Base-by-base conservation (phyloP, 2,329 filamentous ascomycete genomes). In the Fusarium compactum region DNA sequence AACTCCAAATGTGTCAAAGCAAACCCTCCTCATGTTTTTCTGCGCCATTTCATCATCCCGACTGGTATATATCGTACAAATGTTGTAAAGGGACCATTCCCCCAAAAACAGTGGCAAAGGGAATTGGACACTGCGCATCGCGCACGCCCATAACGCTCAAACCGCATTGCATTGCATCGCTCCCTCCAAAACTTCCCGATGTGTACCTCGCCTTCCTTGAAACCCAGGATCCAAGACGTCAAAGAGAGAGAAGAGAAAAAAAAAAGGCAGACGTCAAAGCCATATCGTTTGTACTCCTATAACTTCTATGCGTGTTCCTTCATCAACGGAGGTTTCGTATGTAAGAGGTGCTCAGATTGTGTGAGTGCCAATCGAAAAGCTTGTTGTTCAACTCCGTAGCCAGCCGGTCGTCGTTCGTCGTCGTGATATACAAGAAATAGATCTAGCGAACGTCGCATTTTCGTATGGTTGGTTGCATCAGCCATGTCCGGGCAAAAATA, bases 371-470 rank as follows among this genome's bases (percentile, higher is more conserved):
- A 71, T 62, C 56, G 54, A 64, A 62, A 62, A 58, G 62, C 51
- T 56, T 67, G 25, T 48, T 51, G 53, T 56, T 60, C 50, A 71
- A 59, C 45, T 55, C 59, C 44, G 55, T 70, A 58, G 56, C 67
- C 69, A 71, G 73, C 64, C 66, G 64, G 71, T 70, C 67, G 44
- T 71, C 45, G 54, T 71, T 74, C 48, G 48, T 72, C 69, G 59
- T 74, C 62, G 57, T 74, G 60, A 69, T 75, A 72, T 75, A 75
- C 72, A 75, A 75, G 65, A 71, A 67, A 67, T 53, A 64, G 44
- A 48, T 60, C 45, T 69, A 54, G 59, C 52, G 24, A 63, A 45
- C 22, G 25, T 57, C 25, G 51, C 57, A 57, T 18, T 61, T 53
- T 55, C 55, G 30, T 41, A 53, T 40, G 25, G 32, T 18, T 53